Evolutionary conservation across 2,329 filamentous ascomycete species (phyloP).

Genomic region (Aspergillus intermedius): DNA sequence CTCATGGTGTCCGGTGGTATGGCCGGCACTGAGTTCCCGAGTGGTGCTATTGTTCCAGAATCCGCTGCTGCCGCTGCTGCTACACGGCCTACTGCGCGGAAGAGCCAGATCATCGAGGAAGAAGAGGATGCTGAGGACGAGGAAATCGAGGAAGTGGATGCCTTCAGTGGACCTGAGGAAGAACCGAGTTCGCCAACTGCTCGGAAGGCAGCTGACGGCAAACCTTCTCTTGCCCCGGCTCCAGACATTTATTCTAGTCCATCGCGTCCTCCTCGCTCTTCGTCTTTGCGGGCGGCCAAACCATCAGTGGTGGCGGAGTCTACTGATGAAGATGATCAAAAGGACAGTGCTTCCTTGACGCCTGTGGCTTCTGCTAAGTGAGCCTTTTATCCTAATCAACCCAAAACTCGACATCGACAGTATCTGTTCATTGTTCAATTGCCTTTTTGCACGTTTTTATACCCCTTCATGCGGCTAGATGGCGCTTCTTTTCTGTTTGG

Average conservation of each 20-base stretch:
- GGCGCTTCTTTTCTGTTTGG: constrained; percentile 6
- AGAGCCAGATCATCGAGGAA: constrained; percentile 41
- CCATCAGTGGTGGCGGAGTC: constrained; percentile 10
- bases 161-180: constrained; percentile 30
- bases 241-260: constrained; percentile 26
- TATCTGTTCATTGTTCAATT: constrained; percentile 7
- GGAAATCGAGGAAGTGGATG: constrained; percentile 38
- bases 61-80: constrained; percentile 11
- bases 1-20: constrained; percentile 28
- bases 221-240: constrained; percentile 23
- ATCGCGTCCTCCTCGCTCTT: constrained; percentile 32
- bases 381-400: not conserved
- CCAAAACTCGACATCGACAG: not conserved
- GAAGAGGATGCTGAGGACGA: constrained; percentile 37
- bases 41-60: constrained; percentile 18
- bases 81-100: constrained; percentile 23
- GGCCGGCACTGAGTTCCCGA: constrained; percentile 26
- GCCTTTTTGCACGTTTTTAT: constrained; percentile 3
- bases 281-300: constrained; percentile 24
- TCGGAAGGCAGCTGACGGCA: not conserved
- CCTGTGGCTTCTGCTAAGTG: constrained; percentile 10
- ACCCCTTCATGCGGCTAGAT: constrained; percentile 7
- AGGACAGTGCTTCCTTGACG: constrained; percentile 7
- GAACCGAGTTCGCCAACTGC: constrained; percentile 18
- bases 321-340: constrained; percentile 1